Evolutionary conservation across 2,329 filamentous ascomycete genomes (phyloP).

Genomic region (Fonsecaea multimorphosa): DNA sequence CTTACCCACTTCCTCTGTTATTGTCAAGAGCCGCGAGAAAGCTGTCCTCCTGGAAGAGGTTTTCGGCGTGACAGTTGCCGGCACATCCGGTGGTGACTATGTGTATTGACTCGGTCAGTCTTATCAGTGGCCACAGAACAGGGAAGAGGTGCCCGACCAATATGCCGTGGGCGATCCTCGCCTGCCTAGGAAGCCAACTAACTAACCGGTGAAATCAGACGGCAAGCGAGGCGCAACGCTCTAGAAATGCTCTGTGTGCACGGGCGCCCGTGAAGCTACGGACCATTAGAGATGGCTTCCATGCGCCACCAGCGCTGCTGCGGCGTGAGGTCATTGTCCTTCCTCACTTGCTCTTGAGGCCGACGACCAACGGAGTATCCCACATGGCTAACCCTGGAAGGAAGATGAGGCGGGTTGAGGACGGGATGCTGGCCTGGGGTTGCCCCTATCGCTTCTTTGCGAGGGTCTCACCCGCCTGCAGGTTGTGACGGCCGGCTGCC

Average conservation of each 20-base stretch:
- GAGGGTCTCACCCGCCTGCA: neutral
- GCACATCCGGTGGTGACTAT: neutral
- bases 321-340: neutral
- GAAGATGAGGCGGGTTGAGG: neutral
- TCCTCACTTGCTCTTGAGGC: neutral
- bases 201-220: neutral
- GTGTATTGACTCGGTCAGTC: neutral
- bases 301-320: neutral
- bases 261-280: neutral
- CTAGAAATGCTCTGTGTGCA: neutral
- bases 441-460: neutral
- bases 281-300: neutral
- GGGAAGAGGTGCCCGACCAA: conserved; percentile 20
- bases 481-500: neutral
- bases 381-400: neutral
- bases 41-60: neutral
- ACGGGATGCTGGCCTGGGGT: neutral
- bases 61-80: neutral
- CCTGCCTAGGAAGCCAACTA: conserved; percentile 5
- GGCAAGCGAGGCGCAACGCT: neutral
- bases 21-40: neutral
- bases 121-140: conserved; percentile 2
- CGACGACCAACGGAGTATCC: neutral
- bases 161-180: conserved; percentile 15
- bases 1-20: neutral